These are phyloP conservation scores for Capsella bursapastoris DNA, from an alignment of 345 rosid species.

Conservation along the genomic window DNA sequence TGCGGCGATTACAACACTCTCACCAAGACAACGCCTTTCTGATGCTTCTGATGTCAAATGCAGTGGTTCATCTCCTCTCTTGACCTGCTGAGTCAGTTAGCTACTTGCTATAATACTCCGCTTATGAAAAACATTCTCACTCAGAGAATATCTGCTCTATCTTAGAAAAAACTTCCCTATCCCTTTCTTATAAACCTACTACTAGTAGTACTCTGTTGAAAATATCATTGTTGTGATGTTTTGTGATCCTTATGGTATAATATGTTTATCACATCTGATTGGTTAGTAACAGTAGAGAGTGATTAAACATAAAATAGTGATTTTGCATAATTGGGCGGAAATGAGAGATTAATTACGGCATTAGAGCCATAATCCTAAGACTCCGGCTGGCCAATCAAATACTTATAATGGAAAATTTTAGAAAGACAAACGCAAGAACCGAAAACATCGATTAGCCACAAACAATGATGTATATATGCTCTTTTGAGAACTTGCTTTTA, in stretches of 20 bases:
- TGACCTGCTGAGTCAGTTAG: conserved; percentile 61
- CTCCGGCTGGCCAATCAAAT: conserved; percentile 29
- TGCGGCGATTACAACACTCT: conserved; percentile 65
- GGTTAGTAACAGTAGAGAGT: background rate
- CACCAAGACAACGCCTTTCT: conserved; percentile 86
- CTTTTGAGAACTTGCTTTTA: background rate
- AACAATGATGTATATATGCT: background rate
- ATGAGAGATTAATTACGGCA: background rate
- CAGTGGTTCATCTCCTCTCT: conserved; percentile 81
- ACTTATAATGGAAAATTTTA: background rate
- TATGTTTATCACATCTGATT: conserved; percentile 8
- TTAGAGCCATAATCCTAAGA: conserved; percentile 21
- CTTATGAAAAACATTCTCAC: conserved; percentile 21
- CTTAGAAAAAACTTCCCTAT: background rate
- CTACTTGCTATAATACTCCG: conserved; percentile 18
- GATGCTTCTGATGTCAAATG: conserved; percentile 91
- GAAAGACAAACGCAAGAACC: conserved; percentile 24
- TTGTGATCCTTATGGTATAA: conserved; percentile 22
- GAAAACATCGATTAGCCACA: conserved; percentile 1
- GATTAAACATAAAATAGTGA: background rate
- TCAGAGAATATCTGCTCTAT: conserved; percentile 21
- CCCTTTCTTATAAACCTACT: conserved; percentile 12
- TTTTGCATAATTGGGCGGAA: background rate
- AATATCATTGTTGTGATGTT: conserved; percentile 31
- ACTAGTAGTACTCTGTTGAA: background rate